Evolutionary conservation across 208 protist species (phyloP), one percentile per base, ranked within the genome.

Genomic region (Trypanosoma melophagium): DNA sequence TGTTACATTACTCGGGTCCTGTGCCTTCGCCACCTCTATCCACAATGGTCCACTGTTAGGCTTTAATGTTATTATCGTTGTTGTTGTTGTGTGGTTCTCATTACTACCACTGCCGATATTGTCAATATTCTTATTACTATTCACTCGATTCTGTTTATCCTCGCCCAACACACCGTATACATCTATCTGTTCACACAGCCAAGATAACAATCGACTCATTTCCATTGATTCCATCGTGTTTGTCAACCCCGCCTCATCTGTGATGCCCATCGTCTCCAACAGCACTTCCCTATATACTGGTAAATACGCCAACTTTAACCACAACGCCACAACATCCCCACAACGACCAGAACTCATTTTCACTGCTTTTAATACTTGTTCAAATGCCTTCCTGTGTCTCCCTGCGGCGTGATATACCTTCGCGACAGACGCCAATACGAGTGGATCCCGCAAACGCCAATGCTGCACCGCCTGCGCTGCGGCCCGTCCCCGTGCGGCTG

Each of bases 321-420:
- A 81, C 61, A 92, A 73, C n/a, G 81, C 89, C 16, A 88, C 75
- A 7, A 75, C 78, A 57, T 94, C 89, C 2, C 85, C 89, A 73
- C 75, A 84, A 52, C 60, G 35, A 10, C 71, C 63, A 17, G 64
- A 24, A 54, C 72, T 72, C 51, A 66, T 51, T 62, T 76, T 76
- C 28, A 87, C 83, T 25, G 89, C 85, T 62, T 92, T 91, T 25
- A 84, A 8, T 0, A 76, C 80, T 76, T 94, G 72, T 19, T 81
- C 72, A 53, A 92, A 52, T 44, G 89, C 89, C n/a, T 77, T 76
- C 4, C 79, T 71, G 42, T 80, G 74, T 53, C 80, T 77, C 9
- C 83, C 76, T 2, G 80, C 83, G 31, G 72, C 70, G 69, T 81
- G 83, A 76, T 95, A 95, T 1, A 95, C 64, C 69, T 80, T 79